Evolutionary conservation across 768 basidiomycete species (phyloP).

Genomic region (Panaeolus cyanescens): DNA sequence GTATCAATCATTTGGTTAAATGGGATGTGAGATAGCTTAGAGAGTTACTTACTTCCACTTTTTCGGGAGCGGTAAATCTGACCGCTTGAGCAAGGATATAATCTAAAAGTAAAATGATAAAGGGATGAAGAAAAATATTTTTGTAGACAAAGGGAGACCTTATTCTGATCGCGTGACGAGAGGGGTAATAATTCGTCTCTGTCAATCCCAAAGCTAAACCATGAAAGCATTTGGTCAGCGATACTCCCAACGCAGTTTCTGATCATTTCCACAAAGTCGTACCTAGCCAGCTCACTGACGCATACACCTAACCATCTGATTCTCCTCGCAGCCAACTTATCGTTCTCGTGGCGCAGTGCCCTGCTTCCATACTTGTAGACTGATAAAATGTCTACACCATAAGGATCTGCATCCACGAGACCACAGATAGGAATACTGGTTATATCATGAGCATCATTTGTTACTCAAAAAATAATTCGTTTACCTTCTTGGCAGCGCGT

Average conservation of each 20-base stretch:
- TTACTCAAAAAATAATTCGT: slow-evolving; percentile 10
- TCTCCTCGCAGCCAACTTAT: slow-evolving; percentile 64
- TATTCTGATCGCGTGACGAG: slow-evolving; percentile 70
- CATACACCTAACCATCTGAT: slow-evolving; percentile 83
- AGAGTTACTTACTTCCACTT: slow-evolving; percentile 62
- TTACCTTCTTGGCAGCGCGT: slow-evolving; percentile 63
- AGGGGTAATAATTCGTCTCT: slow-evolving; percentile 68
- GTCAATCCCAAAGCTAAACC: slow-evolving; percentile 57
- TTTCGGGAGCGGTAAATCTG: slow-evolving; percentile 41
- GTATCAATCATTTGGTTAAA: slow-evolving; percentile 4
- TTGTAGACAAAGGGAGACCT: slow-evolving; percentile 44
- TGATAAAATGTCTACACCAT: slow-evolving; percentile 89
- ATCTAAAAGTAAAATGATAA: slow-evolving; percentile 44
- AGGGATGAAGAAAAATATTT: background rate
- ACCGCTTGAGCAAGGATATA: slow-evolving; percentile 56
- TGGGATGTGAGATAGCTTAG: background rate
- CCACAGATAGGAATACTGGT: slow-evolving; percentile 74
- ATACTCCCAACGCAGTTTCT: background rate
- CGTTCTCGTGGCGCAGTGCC: slow-evolving; percentile 69
- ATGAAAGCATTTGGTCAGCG: background rate
- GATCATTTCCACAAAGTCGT: slow-evolving; percentile 12
- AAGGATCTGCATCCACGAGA: slow-evolving; percentile 89
- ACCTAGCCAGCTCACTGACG: slow-evolving; percentile 69
- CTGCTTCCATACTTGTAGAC: slow-evolving; percentile 84
- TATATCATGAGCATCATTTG: background rate